Conservation (phyloP, 1,284 basidiomycete genomes). For the Ustilago shanxiensis region DNA sequence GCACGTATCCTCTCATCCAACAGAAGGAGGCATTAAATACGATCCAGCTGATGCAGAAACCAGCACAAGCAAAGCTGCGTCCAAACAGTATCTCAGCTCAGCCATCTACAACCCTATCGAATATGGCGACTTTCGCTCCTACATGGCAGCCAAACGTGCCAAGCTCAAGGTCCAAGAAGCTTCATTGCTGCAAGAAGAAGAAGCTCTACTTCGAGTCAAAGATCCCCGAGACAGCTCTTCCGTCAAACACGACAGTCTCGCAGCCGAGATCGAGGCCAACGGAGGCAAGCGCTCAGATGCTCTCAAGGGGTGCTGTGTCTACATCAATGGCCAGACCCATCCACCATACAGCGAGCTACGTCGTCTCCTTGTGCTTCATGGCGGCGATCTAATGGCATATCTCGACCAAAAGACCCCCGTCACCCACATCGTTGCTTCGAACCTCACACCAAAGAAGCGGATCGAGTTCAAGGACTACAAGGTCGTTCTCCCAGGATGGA, state of each 20-base stretch:
- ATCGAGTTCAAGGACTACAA: constrained; percentile 89
- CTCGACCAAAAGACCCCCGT: constrained; percentile 78
- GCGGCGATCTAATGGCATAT: constrained; percentile 86
- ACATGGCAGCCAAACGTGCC: constrained; percentile 88
- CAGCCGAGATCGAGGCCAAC: constrained; percentile 25
- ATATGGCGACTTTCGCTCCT: constrained; percentile 87
- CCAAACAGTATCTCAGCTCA: constrained; percentile 34
- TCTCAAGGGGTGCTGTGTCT: constrained; percentile 62
- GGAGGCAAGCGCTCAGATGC: constrained; percentile 36
- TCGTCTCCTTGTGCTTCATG: constrained; percentile 83
- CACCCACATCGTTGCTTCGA: constrained; percentile 89
- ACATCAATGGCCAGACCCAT: constrained; percentile 89
- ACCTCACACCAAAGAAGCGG: constrained; percentile 88
- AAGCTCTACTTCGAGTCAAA: constrained; percentile 24
- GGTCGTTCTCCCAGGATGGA: constrained; percentile 87
- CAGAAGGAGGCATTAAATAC: not conserved
- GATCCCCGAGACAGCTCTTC: not conserved
- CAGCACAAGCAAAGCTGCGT: not conserved
- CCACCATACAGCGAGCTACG: constrained; percentile 89
- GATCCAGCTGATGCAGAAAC: not conserved
- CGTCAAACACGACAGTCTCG: constrained; percentile 5
- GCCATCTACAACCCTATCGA: constrained; percentile 78
- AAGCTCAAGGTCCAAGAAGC: constrained; percentile 73
- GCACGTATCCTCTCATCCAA: constrained; percentile 2
- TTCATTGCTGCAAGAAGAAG: constrained; percentile 52